A percentile compares a stretch with the other conserved stretches of the same genome.
Conservation (phyloP, 2,329 filamentous ascomycete genomes). For the Diaporthe ampelina region DNA sequence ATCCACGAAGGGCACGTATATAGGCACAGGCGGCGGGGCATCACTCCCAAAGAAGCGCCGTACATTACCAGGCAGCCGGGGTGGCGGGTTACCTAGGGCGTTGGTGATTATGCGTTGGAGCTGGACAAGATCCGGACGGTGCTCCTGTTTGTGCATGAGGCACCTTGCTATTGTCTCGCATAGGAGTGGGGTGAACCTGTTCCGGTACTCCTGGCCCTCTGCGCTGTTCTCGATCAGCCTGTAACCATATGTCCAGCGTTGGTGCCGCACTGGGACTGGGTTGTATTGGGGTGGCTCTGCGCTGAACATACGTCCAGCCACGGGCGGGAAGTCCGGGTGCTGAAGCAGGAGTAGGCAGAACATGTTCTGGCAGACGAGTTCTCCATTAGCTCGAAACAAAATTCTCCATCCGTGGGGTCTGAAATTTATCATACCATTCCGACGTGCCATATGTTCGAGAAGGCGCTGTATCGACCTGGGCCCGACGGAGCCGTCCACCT, state of each 20-base stretch:
- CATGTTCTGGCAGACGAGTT: slow-evolving; percentile 7
- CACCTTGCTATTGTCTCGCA: slow-evolving; percentile 8
- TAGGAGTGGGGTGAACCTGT: neutral
- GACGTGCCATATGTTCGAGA: slow-evolving; percentile 35
- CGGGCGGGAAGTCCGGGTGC: neutral
- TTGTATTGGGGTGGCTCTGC: neutral
- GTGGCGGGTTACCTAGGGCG: neutral
- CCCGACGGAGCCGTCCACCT: neutral
- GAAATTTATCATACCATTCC: slow-evolving; percentile 13
- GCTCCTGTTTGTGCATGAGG: slow-evolving; percentile 19
- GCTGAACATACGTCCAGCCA: neutral
- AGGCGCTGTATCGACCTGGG: slow-evolving; percentile 11
- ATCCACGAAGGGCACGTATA: no score
- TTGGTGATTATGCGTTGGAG: neutral
- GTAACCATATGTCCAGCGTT: slow-evolving; percentile 14
- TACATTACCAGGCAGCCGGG: neutral
- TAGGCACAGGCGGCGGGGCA: neutral
- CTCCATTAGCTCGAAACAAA: neutral
- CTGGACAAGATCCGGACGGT: slow-evolving; percentile 8
- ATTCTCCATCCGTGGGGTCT: neutral
- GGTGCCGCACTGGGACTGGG: neutral
- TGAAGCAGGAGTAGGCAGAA: slow-evolving; percentile 8
- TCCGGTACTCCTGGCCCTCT: neutral
- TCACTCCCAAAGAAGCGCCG: neutral
- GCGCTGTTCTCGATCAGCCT: neutral